These are phyloP conservation scores for Spizellomyces punctatus DNA, from an alignment of 192 early-diverging fungal genomes.

Conservation along the genomic window DNA sequence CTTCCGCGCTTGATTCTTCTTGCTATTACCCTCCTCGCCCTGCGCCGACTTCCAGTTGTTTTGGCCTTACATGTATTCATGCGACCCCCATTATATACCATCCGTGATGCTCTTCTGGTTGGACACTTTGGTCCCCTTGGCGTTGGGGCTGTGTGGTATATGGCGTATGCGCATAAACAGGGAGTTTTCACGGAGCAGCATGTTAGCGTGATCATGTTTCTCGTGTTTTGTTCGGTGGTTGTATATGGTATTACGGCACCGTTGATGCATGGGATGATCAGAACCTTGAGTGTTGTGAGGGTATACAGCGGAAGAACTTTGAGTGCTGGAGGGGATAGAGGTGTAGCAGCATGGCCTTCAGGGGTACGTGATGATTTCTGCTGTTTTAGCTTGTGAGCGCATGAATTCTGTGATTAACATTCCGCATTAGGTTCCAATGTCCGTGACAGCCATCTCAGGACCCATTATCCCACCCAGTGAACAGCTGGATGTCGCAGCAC, in stretches of 20 bases:
- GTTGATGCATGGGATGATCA: conserved; percentile 53
- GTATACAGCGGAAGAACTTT: conserved; percentile 24
- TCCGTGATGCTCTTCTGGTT: conserved; percentile 77
- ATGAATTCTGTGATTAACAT: not conserved
- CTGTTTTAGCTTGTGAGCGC: not conserved
- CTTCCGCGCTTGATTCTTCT: conserved; percentile 50
- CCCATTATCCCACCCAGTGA: conserved; percentile 10
- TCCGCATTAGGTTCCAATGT: conserved; percentile 10
- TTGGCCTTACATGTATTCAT: conserved; percentile 65
- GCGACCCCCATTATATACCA: conserved; percentile 39
- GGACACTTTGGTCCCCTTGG: conserved; percentile 93
- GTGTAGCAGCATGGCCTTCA: conserved; percentile 3
- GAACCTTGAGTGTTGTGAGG: conserved; percentile 23
- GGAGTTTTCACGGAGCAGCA: not conserved
- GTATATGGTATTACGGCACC: conserved; percentile 82
- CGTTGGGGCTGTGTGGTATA: conserved; percentile 65
- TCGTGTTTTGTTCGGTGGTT: conserved; percentile 77
- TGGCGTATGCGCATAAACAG: conserved; percentile 37
- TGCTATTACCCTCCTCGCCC: conserved; percentile 63
- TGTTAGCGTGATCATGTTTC: conserved; percentile 39
- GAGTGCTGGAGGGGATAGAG: not conserved
- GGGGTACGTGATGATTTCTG: not conserved
- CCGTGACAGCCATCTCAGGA: conserved; percentile 12
- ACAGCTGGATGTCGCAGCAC: not conserved
- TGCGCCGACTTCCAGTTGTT: conserved; percentile 75